These are phyloP conservation scores for Talaromyces piceae DNA, from an alignment of 2,329 filamentous ascomycete genomes.

Conservation along the genomic window DNA sequence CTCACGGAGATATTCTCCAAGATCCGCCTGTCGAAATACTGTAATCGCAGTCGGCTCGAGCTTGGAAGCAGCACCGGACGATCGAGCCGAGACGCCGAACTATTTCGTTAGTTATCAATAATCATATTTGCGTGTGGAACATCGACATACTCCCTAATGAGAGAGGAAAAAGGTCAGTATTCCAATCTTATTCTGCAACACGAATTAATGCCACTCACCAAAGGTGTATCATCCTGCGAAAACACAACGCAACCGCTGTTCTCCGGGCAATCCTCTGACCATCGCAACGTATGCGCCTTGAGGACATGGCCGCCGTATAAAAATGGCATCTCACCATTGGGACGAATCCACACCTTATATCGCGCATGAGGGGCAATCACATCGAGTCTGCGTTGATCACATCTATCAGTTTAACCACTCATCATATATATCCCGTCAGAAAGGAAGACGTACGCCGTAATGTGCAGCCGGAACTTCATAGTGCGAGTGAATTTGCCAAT, in stretches of 20 bases:
- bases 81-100: slow-evolving; percentile 85
- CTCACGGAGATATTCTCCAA: slow-evolving; percentile 89
- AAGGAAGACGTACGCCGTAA: slow-evolving; percentile 54
- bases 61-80: slow-evolving; percentile 72
- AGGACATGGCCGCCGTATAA: slow-evolving; percentile 88
- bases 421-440: no score
- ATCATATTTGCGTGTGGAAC: not conserved
- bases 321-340: slow-evolving; percentile 93
- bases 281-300: slow-evolving; percentile 72
- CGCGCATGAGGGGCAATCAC: slow-evolving; percentile 84
- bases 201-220: slow-evolving; percentile 39
- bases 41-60: slow-evolving; percentile 86
- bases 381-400: slow-evolving; percentile 47
- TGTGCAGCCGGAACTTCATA: slow-evolving; percentile 88
- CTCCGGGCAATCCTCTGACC: slow-evolving; percentile 87
- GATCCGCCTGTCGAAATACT: slow-evolving; percentile 86
- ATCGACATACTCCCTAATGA: slow-evolving; percentile 49
- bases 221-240: slow-evolving; percentile 82
- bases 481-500: slow-evolving; percentile 91
- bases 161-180: slow-evolving; percentile 1
- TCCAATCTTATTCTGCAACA: no score
- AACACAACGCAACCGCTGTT: slow-evolving; percentile 87
- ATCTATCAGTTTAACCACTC: not conserved
- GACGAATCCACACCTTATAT: slow-evolving; percentile 96
- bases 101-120: not conserved